A percentile compares a stretch with the other conserved stretches of the same genome.
Conservation (phyloP, 2,329 filamentous ascomycete species). For the Ophiosphaerella korrae region DNA sequence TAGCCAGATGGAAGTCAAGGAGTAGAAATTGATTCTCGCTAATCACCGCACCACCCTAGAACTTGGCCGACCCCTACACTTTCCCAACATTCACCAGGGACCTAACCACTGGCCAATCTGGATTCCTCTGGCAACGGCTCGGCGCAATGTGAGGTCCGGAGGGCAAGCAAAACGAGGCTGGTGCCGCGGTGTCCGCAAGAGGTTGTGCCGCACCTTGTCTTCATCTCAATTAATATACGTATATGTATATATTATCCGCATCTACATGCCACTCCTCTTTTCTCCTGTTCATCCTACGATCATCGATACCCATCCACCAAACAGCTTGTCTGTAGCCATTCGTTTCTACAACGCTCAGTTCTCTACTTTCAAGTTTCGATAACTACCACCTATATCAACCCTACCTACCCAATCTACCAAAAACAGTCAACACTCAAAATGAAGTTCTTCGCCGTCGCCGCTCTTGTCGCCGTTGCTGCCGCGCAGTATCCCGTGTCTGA, state of each 20-base stretch:
- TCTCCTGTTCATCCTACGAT: neutral
- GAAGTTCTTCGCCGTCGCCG: slow-evolving; percentile 40
- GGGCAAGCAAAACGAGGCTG: slow-evolving; percentile 11
- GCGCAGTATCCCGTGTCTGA: slow-evolving; percentile 23
- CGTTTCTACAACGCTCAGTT: slow-evolving; percentile 25
- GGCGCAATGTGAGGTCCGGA: slow-evolving; percentile 4
- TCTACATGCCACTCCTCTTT: slow-evolving; percentile 3
- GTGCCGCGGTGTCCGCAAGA: slow-evolving; percentile 4
- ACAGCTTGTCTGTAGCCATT: slow-evolving; percentile 40
- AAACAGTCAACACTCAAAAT: slow-evolving; percentile 24
- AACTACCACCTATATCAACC: slow-evolving; percentile 11
- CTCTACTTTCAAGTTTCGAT: slow-evolving; percentile 14
- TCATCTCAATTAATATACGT: slow-evolving; percentile 19
- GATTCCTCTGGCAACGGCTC: neutral
- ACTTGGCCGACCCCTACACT: no score
- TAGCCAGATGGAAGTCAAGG: no score
- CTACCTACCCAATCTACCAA: slow-evolving; percentile 5
- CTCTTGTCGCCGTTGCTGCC: slow-evolving; percentile 30
- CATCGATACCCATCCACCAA: slow-evolving; percentile 12
- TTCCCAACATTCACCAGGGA: neutral
- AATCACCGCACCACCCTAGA: no score
- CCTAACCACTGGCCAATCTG: neutral
- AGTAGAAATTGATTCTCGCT: no score
- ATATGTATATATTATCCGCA: slow-evolving; percentile 15
- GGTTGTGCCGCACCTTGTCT: neutral